These are phyloP conservation scores for Ampelocalamus luodianensis DNA, from an alignment of 176 grass and related monocot species.

Conservation along the genomic window DNA sequence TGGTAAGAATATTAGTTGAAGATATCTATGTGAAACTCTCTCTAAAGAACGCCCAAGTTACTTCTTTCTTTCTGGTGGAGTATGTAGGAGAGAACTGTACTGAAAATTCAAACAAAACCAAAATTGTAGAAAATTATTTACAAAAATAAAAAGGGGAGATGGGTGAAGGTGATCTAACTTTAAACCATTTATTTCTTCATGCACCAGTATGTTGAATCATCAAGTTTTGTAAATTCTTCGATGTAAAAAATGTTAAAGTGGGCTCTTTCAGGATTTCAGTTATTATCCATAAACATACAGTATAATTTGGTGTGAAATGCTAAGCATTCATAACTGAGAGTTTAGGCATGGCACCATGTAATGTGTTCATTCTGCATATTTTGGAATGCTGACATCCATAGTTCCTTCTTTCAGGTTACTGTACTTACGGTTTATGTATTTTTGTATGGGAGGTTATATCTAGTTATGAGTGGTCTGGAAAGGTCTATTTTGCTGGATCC, in stretches of 20 bases:
- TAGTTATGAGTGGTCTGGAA: slow-evolving; percentile 92
- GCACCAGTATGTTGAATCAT: neutral
- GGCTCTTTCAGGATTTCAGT: slow-evolving; percentile 8
- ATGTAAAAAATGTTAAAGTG: slow-evolving; percentile 18
- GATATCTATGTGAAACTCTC: slow-evolving; percentile 6
- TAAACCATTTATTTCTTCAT: slow-evolving; percentile 20
- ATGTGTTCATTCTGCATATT: slow-evolving; percentile 6
- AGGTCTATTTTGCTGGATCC: slow-evolving; percentile 78
- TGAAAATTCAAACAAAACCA: slow-evolving; percentile 3
- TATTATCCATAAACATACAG: neutral
- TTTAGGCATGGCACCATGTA: neutral
- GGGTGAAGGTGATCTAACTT: neutral
- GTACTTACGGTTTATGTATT: slow-evolving; percentile 94
- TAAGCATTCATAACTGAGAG: neutral
- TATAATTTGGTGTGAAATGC: neutral
- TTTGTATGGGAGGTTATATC: slow-evolving; percentile 88
- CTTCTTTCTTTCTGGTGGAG: slow-evolving; percentile 32
- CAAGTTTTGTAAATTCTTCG: neutral
- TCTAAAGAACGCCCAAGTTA: neutral
- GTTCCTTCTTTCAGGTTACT: slow-evolving; percentile 63
- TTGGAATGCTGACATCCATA: slow-evolving; percentile 36
- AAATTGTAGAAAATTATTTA: neutral
- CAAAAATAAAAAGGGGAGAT: slow-evolving; percentile 12
- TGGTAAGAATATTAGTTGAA: slow-evolving; percentile 67
- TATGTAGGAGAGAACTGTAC: neutral